Conservation (phyloP, 306 rosid species). For the Rubus idaeus region DNA sequence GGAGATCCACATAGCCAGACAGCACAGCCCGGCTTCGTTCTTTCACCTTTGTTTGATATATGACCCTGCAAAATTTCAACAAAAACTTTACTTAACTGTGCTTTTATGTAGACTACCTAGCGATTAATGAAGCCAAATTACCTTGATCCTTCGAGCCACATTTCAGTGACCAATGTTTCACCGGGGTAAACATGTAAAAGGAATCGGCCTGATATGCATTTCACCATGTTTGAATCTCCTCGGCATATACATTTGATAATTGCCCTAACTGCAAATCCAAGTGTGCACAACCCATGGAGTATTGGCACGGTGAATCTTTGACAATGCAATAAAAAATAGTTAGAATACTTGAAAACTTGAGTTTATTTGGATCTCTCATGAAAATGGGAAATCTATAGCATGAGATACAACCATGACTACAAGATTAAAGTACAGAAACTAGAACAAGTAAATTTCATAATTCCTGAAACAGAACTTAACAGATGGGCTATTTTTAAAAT, state of each 20-base stretch:
- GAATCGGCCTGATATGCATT: conserved; percentile 72
- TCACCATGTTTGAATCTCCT: conserved; percentile 68
- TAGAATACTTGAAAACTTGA: conserved; percentile 5
- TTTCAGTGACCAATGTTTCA: conserved; percentile 80
- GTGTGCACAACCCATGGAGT: conserved; percentile 87
- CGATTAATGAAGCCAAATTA: conserved; percentile 25
- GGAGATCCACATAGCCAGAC: conserved; percentile 71
- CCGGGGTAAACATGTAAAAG: conserved; percentile 92
- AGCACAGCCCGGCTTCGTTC: conserved; percentile 69
- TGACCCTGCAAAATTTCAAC: conserved; percentile 57
- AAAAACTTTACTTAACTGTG: conserved; percentile 3
- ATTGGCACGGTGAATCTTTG: conserved; percentile 84
- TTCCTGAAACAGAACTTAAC: background rate
- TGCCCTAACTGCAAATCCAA: conserved; percentile 91
- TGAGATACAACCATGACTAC: background rate
- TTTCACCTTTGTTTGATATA: conserved; percentile 74
- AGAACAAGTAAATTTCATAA: background rate
- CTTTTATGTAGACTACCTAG: background rate
- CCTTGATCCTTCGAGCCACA: conserved; percentile 91
- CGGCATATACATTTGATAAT: conserved; percentile 72
- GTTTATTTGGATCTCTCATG: conserved; percentile 7
- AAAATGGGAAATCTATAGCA: conserved; percentile 11
- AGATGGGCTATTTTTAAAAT: background rate
- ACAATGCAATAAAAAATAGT: conserved; percentile 22
- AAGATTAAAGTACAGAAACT: background rate